A percentile compares a stretch with the other conserved stretches of the same genome.
Conservation (phyloP, 371 early-diverging fungal genomes). For the Mortierella sp. region DNA sequence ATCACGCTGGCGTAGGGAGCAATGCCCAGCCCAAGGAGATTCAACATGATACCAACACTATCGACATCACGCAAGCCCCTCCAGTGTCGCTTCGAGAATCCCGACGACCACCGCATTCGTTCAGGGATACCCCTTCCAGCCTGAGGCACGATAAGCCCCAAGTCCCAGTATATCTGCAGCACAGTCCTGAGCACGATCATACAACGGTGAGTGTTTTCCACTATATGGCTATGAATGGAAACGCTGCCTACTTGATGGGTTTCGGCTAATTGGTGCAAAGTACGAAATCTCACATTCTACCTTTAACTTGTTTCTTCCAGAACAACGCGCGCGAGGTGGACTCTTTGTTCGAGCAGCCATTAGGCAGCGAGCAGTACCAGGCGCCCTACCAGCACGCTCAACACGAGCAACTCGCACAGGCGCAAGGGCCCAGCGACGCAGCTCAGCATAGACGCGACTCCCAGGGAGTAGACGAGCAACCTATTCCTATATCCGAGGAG, state of each 20-base stretch:
- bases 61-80: not conserved
- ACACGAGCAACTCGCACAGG: not conserved
- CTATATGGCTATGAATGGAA: not conserved
- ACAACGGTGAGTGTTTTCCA: not conserved
- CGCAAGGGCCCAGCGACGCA: not conserved
- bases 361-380: not conserved
- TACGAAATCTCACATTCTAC: not conserved
- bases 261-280: no score
- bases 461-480: not conserved
- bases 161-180: not conserved
- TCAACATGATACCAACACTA: not conserved
- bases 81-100: conserved; percentile 12
- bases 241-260: not conserved
- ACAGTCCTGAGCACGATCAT: not conserved
- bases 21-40: not conserved
- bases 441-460: not conserved
- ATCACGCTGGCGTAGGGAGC: not conserved
- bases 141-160: not conserved
- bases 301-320: not conserved
- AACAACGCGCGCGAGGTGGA: not conserved
- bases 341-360: not conserved
- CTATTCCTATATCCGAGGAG: not conserved
- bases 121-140: conserved; percentile 3
- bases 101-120: conserved; percentile 15
- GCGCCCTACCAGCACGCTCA: not conserved